Conservation (phyloP, 441 rosid genomes). For the Syzygium syzygioides region DNA sequence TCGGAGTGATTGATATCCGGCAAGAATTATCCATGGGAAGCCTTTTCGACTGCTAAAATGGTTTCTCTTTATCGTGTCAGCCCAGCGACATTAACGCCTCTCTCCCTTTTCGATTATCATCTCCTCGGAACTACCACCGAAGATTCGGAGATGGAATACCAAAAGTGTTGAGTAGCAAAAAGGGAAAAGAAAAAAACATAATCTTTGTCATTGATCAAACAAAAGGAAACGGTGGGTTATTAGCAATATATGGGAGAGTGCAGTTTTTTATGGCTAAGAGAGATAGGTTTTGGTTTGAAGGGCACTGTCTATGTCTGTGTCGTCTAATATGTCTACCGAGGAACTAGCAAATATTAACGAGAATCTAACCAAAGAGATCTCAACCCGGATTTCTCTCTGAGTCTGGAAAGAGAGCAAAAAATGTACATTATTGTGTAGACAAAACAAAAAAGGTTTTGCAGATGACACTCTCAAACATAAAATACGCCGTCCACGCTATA, state of each 20-base stretch:
- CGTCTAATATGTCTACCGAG: background rate
- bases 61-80: conserved; percentile 78
- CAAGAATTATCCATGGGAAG: conserved; percentile 53
- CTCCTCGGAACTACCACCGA: conserved; percentile 60
- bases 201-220: background rate
- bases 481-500: background rate
- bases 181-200: background rate
- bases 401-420: background rate
- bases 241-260: background rate
- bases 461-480: background rate
- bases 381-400: background rate
- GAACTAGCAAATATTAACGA: background rate
- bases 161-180: background rate
- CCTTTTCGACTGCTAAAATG: conserved; percentile 50
- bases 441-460: conserved; percentile 2
- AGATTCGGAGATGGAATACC: conserved; percentile 3
- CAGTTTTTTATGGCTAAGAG: background rate
- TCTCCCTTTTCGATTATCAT: conserved; percentile 22
- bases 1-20: conserved; percentile 33
- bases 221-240: background rate
- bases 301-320: background rate
- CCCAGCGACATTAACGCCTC: conserved; percentile 45
- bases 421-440: background rate
- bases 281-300: background rate
- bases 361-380: background rate